A percentile compares a stretch with the other conserved stretches of the same genome.
These are phyloP conservation scores for Neofusicoccum sp. DNA, from an alignment of 2,329 filamentous ascomycete species.

Conservation along the genomic window DNA sequence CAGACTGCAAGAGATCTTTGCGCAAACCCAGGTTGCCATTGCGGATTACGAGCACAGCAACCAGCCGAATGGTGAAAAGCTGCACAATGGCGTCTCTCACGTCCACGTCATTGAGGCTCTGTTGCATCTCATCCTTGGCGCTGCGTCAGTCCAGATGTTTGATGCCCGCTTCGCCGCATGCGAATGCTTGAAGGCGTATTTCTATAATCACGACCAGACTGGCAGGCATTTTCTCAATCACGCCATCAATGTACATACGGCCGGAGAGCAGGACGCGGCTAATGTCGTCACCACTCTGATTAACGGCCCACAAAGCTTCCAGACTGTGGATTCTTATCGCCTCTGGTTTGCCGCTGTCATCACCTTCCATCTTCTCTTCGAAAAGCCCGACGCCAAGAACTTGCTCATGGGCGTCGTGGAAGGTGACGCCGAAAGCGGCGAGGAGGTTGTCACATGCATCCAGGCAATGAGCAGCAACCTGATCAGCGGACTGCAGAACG, in stretches of 20 bases:
- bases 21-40: conserved; percentile 53
- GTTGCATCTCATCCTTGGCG: conserved; percentile 74
- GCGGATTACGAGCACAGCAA: conserved; percentile 52
- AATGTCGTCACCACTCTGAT: conserved; percentile 86
- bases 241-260: conserved; percentile 82
- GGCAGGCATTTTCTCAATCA: conserved; percentile 80
- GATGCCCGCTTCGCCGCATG: conserved; percentile 82
- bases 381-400: conserved; percentile 71
- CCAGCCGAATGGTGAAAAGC: conserved; percentile 62
- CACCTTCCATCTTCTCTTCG: conserved; percentile 76
- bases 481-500: conserved; percentile 72
- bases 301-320: conserved; percentile 59
- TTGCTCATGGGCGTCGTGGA: conserved; percentile 80
- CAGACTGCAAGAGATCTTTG: conserved; percentile 65
- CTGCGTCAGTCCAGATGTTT: conserved; percentile 65
- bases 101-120: conserved; percentile 94
- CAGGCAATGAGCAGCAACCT: conserved; percentile 85
- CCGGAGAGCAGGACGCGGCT: conserved; percentile 71
- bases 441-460: conserved; percentile 93
- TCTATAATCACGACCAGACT: conserved; percentile 76
- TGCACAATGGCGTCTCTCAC: conserved; percentile 53
- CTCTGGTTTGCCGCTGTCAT: conserved; percentile 87
- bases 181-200: conserved; percentile 90
- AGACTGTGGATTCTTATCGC: conserved; percentile 77
- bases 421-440: conserved; percentile 82